Conservation (phyloP, 345 rosid species). For the Salix suchowensis region DNA sequence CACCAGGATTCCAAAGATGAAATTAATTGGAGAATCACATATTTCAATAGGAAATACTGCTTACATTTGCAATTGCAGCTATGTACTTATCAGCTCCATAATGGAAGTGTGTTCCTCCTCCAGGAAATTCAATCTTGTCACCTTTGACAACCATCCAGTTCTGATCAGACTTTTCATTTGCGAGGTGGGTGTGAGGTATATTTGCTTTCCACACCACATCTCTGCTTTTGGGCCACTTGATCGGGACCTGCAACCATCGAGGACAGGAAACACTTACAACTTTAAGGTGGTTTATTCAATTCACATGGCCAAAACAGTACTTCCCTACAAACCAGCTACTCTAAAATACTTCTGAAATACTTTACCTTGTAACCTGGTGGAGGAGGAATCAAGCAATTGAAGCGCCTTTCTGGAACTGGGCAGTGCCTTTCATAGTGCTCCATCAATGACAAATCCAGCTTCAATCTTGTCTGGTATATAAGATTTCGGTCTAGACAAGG, state of each 20-base stretch:
- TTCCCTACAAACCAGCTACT: neutral
- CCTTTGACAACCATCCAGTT: constrained; percentile 99
- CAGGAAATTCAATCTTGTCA: constrained; percentile 86
- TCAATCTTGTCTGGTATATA: constrained; percentile 89
- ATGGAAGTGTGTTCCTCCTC: constrained; percentile 99
- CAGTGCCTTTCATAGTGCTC: constrained; percentile 99
- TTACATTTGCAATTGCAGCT: constrained; percentile 89
- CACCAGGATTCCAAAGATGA: neutral
- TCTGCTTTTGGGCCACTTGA: constrained; percentile 98
- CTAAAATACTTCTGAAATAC: neutral
- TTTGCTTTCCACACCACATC: constrained; percentile 99
- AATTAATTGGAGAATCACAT: neutral
- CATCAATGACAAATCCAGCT: constrained; percentile 90
- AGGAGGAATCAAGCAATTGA: constrained; percentile 96
- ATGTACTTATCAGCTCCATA: constrained; percentile 98
- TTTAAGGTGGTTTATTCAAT: neutral
- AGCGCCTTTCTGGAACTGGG: constrained; percentile 88
- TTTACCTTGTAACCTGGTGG: constrained; percentile 87
- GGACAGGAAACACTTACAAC: neutral
- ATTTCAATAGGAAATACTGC: neutral
- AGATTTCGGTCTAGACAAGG: constrained; percentile 92
- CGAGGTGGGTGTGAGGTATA: constrained; percentile 99
- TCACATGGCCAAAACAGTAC: neutral
- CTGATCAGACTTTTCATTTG: constrained; percentile 96
- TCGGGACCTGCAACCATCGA: constrained; percentile 57